Conservation (phyloP, 140 eudicot species). For the Cichorium intybus region DNA sequence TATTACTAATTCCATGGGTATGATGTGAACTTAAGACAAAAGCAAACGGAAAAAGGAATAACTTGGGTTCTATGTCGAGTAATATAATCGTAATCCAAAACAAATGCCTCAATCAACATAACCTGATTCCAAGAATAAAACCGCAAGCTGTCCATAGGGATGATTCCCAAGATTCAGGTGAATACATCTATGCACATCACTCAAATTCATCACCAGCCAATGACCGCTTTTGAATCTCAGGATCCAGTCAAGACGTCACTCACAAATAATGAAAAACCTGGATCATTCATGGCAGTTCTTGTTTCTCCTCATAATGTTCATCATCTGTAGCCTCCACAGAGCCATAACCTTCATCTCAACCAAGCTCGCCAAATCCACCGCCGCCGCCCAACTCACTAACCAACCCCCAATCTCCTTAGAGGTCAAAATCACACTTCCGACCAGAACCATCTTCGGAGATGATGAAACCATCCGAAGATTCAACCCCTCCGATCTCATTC, state of each 20-base stretch:
- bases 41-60: too few species aligned
- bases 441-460: slow-evolving; percentile 37
- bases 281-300: slow-evolving; percentile 21
- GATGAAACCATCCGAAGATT: slow-evolving; percentile 12
- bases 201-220: slow-evolving; percentile 6
- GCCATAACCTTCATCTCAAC: slow-evolving; percentile 15
- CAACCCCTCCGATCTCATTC: slow-evolving; percentile 43
- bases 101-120: neutral
- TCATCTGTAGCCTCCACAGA: slow-evolving; percentile 21
- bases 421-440: slow-evolving; percentile 43
- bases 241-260: slow-evolving; percentile 2
- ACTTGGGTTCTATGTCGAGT: too few species aligned
- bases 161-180: slow-evolving; percentile 52
- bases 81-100: neutral
- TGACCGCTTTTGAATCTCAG: neutral
- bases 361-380: slow-evolving; percentile 12
- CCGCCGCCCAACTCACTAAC: slow-evolving; percentile 22
- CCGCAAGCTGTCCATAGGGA: slow-evolving; percentile 25
- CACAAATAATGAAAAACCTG: slow-evolving; percentile 18
- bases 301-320: slow-evolving; percentile 10
- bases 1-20: too few species aligned
- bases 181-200: slow-evolving; percentile 23
- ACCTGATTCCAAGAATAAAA: neutral
- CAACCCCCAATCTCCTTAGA: slow-evolving; percentile 39
- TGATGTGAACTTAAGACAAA: too few species aligned